Evolutionary conservation across 2,329 filamentous ascomycete species (phyloP).

Genomic region (Dothiorella sarmentorum): DNA sequence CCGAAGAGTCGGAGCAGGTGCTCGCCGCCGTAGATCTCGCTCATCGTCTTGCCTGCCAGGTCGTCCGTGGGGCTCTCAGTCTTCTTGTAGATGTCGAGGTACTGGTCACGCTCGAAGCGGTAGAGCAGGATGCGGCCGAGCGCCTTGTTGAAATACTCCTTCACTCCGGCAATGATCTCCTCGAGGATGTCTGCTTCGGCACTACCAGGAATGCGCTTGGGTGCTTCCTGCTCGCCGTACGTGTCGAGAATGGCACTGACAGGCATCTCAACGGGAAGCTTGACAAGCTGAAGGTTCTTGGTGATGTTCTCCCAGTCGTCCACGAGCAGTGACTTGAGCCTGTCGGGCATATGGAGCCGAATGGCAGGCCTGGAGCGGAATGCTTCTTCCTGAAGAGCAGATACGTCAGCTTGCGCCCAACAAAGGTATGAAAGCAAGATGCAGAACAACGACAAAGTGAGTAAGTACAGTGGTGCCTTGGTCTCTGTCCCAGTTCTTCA

Average conservation of each 20-base stretch:
- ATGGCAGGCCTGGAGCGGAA: constrained; percentile 84
- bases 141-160: constrained; percentile 90
- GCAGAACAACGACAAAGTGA: not conserved
- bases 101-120: constrained; percentile 88
- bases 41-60: constrained; percentile 65
- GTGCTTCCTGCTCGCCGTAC: constrained; percentile 69
- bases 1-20: constrained; percentile 86
- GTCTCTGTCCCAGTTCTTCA: not conserved
- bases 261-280: constrained; percentile 72
- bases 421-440: not conserved
- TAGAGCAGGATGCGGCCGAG: constrained; percentile 88
- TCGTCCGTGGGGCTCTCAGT: constrained; percentile 62
- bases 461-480: not conserved
- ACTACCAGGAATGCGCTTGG: constrained; percentile 61
- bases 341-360: constrained; percentile 80
- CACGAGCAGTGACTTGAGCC: constrained; percentile 86
- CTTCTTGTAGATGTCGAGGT: constrained; percentile 69
- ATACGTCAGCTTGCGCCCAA: not conserved
- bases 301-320: constrained; percentile 99
- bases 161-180: constrained; percentile 80
- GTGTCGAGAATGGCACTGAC: constrained; percentile 76
- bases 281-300: constrained; percentile 86
- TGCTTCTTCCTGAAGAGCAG: constrained; percentile 69
- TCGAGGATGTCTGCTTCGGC: constrained; percentile 81
- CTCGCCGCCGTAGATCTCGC: constrained; percentile 88